These are phyloP conservation scores for Sugiyamaella xylanicola DNA, from an alignment of 1,139 yeast genomes.

Conservation along the genomic window DNA sequence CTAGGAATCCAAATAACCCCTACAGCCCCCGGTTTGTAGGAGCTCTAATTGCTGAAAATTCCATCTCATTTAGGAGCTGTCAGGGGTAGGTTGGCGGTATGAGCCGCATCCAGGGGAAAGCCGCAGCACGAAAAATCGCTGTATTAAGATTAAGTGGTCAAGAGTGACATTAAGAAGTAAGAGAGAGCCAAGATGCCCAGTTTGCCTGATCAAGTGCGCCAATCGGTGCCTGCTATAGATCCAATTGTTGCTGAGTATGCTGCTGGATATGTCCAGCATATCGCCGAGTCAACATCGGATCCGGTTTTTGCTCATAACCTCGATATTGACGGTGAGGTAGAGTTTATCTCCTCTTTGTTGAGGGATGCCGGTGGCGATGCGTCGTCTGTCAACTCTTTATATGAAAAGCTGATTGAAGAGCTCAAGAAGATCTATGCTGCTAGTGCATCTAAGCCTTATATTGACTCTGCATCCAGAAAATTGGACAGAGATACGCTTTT, in stretches of 20 bases:
- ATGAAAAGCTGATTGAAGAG: conserved; percentile 50
- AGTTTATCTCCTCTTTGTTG: conserved; percentile 63
- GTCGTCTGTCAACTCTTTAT: conserved; percentile 53
- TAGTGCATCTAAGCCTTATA: conserved; percentile 57
- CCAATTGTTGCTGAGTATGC: conserved; percentile 92
- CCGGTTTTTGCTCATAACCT: conserved; percentile 73
- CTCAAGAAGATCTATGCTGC: conserved; percentile 61
- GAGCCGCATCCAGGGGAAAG: neutral
- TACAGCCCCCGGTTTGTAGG: too few species aligned
- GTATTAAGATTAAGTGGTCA: neutral
- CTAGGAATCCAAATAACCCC: too few species aligned
- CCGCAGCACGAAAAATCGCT: conserved; percentile 7
- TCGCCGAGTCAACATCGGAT: conserved; percentile 73
- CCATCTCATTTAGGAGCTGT: too few species aligned
- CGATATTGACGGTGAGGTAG: conserved; percentile 65
- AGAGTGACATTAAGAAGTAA: neutral
- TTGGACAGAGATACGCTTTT: conserved; percentile 45
- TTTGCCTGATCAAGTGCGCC: conserved; percentile 58
- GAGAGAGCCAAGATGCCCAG: conserved; percentile 21
- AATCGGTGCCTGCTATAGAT: conserved; percentile 84
- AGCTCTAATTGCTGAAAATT: too few species aligned
- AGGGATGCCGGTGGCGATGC: conserved; percentile 78
- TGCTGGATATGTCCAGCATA: conserved; percentile 81
- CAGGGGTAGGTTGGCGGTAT: too few species aligned
- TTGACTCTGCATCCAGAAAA: conserved; percentile 84